Evolutionary conservation across 768 basidiomycete genomes (phyloP).

Genomic region (Crassisporium funariophilum): DNA sequence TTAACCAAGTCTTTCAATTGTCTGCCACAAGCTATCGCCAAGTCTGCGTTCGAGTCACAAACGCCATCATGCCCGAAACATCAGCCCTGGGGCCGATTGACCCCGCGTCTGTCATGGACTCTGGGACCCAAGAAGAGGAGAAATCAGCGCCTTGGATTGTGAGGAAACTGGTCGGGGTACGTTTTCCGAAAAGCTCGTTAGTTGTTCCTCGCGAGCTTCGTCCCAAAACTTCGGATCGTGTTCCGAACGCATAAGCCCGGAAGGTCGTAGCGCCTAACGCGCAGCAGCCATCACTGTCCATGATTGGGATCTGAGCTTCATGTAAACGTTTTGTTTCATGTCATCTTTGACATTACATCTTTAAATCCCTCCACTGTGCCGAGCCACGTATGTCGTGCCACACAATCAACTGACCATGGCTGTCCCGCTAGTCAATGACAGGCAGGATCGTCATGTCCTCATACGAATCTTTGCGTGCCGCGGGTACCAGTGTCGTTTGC

Average conservation of each 20-base stretch:
- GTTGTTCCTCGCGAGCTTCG: not conserved
- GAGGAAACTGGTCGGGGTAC: constrained; percentile 63
- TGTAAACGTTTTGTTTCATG: too few relatives aligned
- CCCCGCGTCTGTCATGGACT: constrained; percentile 42
- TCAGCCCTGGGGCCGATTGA: constrained; percentile 53
- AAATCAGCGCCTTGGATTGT: constrained; percentile 64
- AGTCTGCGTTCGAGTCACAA: not conserved
- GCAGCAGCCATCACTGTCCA: too few relatives aligned
- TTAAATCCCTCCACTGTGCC: too few relatives aligned
- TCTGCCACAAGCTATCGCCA: too few relatives aligned
- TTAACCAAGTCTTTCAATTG: too few relatives aligned
- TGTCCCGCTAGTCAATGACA: constrained; percentile 50
- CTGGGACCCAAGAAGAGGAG: constrained; percentile 47
- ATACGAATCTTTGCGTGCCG: constrained; percentile 61
- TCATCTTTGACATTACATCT: not conserved
- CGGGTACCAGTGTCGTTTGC: constrained; percentile 60
- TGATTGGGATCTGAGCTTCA: too few relatives aligned
- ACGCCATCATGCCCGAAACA: constrained; percentile 17
- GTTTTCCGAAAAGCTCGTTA: constrained; percentile 23
- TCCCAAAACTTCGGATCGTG: not conserved
- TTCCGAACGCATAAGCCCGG: too few relatives aligned
- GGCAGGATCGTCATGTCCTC: constrained; percentile 66
- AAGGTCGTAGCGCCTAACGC: too few relatives aligned
- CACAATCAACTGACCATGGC: not conserved
- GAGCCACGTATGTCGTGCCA: too few relatives aligned